These are phyloP conservation scores for Ascochyta koolunga DNA, from an alignment of 2,329 filamentous ascomycete species.

Conservation along the genomic window DNA sequence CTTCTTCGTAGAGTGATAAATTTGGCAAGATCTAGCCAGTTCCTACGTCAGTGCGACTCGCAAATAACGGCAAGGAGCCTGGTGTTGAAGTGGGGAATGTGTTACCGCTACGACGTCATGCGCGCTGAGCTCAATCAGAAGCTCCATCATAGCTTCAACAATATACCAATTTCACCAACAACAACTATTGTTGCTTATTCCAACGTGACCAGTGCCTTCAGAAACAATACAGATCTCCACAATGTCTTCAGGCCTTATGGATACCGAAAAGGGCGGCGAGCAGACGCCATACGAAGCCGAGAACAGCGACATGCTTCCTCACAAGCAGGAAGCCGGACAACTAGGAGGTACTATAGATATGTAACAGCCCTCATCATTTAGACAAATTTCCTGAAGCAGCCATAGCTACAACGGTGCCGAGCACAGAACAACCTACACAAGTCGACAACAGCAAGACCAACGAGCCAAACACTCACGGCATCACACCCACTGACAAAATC, in stretches of 20 bases:
- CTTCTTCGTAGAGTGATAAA: too few relatives aligned
- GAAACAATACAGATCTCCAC: background rate
- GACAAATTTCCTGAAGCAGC: background rate
- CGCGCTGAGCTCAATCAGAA: slow-evolving; percentile 8
- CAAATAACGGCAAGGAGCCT: slow-evolving; percentile 18
- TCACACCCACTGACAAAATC: slow-evolving; percentile 56
- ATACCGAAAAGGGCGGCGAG: slow-evolving; percentile 66
- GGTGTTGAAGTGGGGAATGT: slow-evolving; percentile 22
- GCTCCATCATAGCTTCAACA: slow-evolving; percentile 18
- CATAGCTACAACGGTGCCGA: slow-evolving; percentile 19
- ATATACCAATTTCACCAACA: slow-evolving; percentile 1
- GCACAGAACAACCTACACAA: slow-evolving; percentile 23
- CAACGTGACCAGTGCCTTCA: background rate
- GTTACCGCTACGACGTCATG: slow-evolving; percentile 27
- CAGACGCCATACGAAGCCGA: slow-evolving; percentile 67
- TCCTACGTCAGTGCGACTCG: background rate
- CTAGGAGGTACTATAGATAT: slow-evolving; percentile 55
- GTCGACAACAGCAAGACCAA: slow-evolving; percentile 32
- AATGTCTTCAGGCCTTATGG: slow-evolving; percentile 63
- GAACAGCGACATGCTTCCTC: slow-evolving; percentile 56
- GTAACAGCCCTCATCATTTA: background rate
- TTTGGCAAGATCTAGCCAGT: background rate
- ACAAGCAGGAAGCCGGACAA: slow-evolving; percentile 62
- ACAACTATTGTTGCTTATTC: background rate
- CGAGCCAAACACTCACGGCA: slow-evolving; percentile 51